A percentile compares a stretch with the other conserved stretches of the same genome.
Conservation (phyloP, 1,139 yeast genomes). For the Suhomyces atakaporum region DNA sequence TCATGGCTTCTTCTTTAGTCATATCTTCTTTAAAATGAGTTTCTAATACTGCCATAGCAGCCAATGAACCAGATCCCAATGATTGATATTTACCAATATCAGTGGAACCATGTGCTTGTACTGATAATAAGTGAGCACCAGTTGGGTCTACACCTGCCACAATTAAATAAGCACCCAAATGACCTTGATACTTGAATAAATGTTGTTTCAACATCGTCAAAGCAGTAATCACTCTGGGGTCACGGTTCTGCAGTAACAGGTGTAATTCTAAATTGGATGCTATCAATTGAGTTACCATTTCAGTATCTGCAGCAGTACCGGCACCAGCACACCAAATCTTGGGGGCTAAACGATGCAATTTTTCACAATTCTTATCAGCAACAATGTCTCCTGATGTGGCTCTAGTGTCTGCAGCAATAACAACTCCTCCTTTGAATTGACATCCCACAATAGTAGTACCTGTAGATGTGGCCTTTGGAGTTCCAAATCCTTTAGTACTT, state of each 20-base stretch:
- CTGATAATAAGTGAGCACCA: conserved; percentile 88
- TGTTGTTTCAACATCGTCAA: conserved; percentile 93
- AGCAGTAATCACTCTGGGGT: conserved; percentile 92
- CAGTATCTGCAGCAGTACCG: conserved; percentile 99
- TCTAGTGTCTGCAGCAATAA: conserved; percentile 97
- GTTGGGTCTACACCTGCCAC: conserved; percentile 98
- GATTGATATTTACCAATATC: conserved; percentile 93
- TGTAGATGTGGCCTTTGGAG: conserved; percentile 91
- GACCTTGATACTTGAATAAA: conserved; percentile 94
- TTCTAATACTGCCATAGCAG: conserved; percentile 97
- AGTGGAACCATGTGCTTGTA: conserved; percentile 97
- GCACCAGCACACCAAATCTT: conserved; percentile 99
- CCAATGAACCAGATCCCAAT: conserved; percentile 95
- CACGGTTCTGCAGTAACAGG: conserved; percentile 75
- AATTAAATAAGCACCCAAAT: conserved; percentile 93
- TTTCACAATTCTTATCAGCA: conserved; percentile 97
- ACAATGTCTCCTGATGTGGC: conserved; percentile 96
- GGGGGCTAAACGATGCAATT: conserved; percentile 88
- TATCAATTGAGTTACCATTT: conserved; percentile 91
- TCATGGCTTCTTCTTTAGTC: conserved; percentile 84
- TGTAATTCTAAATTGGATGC: conserved; percentile 90
- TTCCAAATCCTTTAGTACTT: conserved; percentile 67
- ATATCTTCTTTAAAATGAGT: conserved; percentile 79
- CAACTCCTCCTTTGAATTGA: conserved; percentile 88
- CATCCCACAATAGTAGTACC: conserved; percentile 99